Evolutionary conservation across 371 early-diverging fungal genomes (phyloP), one percentile per base, ranked within the genome.

Genomic region (Batrachochytrium dendrobatidis): DNA sequence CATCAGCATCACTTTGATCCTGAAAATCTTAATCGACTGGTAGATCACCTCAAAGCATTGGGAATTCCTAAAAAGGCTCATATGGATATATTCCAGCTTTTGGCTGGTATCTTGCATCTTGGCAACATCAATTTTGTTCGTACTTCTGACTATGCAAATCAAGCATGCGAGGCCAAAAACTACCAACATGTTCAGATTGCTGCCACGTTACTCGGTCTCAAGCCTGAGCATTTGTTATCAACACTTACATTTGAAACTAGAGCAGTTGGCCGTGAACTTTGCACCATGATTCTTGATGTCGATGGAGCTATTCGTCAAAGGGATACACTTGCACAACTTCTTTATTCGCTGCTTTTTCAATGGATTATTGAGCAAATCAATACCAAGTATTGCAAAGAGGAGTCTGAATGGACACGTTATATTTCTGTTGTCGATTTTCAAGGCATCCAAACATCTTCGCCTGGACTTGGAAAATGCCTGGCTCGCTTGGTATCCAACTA

Each of bases 301-400:
- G 81, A 83, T 17, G 85, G 82, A 34, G 92, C 97, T 0, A 64
- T 71, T 18, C 56, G 66, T 10, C 94, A 92, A 65, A 77, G 94
- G 7, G 93, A 95, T 66, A 75, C 80, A 4, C 77, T 96, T 6
- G 90, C 91, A 4, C 73, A 82, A 18, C 69, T 80, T 3, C 77
- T 96, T 18, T 95, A 95, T 67, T 82, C 85, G 4, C 77, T 92
- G 4, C 68, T 90, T 45, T 69, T 65, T 51, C 54, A 83, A 18
- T 95, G 92, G 86, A 67, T 96, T 30, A 81, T 92, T 18, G 95
- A 95, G 62, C 85, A 85, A 34, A 83, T 92, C 64, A 95, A 95
- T 71, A 71, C 74, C 39, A 83, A 84, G 53, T 76, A 91, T 22
- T 84, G 86, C 66, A 77, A 71, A 35, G 82, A 83, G 3, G 75